Conservation (phyloP, 2,329 filamentous ascomycete species). For the Onygena corvina region DNA sequence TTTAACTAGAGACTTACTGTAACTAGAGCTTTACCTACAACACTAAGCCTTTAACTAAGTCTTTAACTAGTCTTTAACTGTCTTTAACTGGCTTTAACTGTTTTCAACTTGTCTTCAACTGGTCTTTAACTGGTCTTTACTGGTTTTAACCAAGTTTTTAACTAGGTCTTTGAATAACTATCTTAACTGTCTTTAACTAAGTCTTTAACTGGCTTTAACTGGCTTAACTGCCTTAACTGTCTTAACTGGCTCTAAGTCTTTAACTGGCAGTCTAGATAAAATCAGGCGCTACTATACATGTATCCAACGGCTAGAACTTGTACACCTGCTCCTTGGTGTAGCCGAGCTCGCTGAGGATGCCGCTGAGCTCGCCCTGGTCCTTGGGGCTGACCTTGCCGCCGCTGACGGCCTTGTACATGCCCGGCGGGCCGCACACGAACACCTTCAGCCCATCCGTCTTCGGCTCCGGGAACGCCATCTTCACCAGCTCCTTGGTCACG, state of each 20-base stretch:
- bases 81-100: no score
- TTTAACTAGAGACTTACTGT: no score
- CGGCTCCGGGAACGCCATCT: constrained; percentile 87
- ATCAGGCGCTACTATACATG: no score
- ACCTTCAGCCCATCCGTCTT: constrained; percentile 88
- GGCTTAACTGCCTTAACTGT: no score
- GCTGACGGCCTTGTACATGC: constrained; percentile 84
- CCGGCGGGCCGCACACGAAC: constrained; percentile 89
- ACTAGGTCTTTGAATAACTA: no score
- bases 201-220: no score
- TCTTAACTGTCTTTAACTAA: no score
- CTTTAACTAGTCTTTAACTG: not conserved
- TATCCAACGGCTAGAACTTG: constrained; percentile 62
- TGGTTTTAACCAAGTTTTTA: no score
- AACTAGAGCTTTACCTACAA: no score
- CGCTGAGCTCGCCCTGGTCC: constrained; percentile 84
- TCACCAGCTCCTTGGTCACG: constrained; percentile 83
- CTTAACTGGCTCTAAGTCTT: no score
- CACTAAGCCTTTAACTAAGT: no score
- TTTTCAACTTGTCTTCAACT: not conserved
- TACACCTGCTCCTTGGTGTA: constrained; percentile 84
- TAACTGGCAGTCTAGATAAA: no score
- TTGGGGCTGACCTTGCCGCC: constrained; percentile 81
- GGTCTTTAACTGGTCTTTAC: not conserved
- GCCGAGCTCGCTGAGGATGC: constrained; percentile 70